Percentiles rank a stretch among this genome's conserved stretches.
phyloP scores from a whole-genome alignment of 2,329 filamentous ascomycete genomes.

The Arthrinium puccinioides region DNA sequence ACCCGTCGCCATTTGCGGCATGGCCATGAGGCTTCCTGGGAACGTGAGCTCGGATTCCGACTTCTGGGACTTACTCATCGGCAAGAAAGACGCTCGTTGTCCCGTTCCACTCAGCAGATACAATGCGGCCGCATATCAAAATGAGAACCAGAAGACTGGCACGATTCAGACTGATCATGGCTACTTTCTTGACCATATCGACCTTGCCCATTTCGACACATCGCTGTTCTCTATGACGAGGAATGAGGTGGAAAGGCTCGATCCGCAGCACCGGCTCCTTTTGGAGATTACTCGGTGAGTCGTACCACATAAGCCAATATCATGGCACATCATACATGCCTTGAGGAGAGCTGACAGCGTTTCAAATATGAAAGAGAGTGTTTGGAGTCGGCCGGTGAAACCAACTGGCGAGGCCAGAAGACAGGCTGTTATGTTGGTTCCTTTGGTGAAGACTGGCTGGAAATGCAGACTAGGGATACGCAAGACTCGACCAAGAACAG shows the following conservation, averaged over 20 bases:
- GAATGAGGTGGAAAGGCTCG: slow-evolving; percentile 15
- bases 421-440: slow-evolving; percentile 25
- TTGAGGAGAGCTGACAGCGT: too few species aligned
- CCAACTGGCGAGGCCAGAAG: slow-evolving; percentile 18
- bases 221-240: slow-evolving; percentile 14
- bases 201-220: slow-evolving; percentile 12
- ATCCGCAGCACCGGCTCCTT: slow-evolving; percentile 21
- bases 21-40: slow-evolving; percentile 9
- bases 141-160: slow-evolving; percentile 7
- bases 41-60: slow-evolving; percentile 2
- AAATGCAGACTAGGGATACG: slow-evolving; percentile 6
- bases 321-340: too few species aligned
- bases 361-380: too few species aligned
- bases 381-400: slow-evolving; percentile 20
- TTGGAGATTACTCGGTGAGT: slow-evolving; percentile 18
- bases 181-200: slow-evolving; percentile 9
- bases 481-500: too few species aligned
- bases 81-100: slow-evolving; percentile 9
- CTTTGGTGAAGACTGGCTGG: slow-evolving; percentile 23
- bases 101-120: slow-evolving; percentile 10
- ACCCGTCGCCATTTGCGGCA: slow-evolving; percentile 10
- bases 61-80: slow-evolving; percentile 12
- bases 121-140: slow-evolving; percentile 7
- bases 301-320: too few species aligned
- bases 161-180: slow-evolving; percentile 8